Evolutionary conservation across 2,329 filamentous ascomycete genomes (phyloP).

Genomic region (Clarireedia monteithiana): DNA sequence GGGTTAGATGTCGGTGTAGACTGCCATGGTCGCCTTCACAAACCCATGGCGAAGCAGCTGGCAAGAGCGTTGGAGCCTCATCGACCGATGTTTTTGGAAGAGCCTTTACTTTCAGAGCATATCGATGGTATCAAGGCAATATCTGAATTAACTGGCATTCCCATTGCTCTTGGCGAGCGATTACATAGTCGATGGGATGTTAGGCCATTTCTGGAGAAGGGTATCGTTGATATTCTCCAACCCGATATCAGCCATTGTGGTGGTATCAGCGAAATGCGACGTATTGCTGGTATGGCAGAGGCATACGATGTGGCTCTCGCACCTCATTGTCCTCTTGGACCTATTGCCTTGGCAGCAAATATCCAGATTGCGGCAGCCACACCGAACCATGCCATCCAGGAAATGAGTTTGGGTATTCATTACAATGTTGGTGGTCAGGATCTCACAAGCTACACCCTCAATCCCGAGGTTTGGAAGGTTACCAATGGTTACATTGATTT

Average conservation of each 20-base stretch:
- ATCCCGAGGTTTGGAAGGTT: slow-evolving; percentile 58
- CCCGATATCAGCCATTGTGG: slow-evolving; percentile 66
- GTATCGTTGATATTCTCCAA: slow-evolving; percentile 63
- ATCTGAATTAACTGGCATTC: slow-evolving; percentile 46
- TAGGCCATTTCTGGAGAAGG: slow-evolving; percentile 61
- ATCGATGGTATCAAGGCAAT: slow-evolving; percentile 49
- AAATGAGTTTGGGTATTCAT: slow-evolving; percentile 75
- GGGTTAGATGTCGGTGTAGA: slow-evolving; percentile 69
- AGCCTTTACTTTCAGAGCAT: slow-evolving; percentile 64
- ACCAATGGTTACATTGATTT: slow-evolving; percentile 57
- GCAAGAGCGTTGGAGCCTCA: slow-evolving; percentile 59
- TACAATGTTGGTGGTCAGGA: slow-evolving; percentile 64
- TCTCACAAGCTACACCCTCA: slow-evolving; percentile 57
- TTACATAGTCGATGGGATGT: slow-evolving; percentile 68
- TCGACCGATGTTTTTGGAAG: slow-evolving; percentile 67
- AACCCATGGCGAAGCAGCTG: slow-evolving; percentile 75
- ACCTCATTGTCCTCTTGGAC: slow-evolving; percentile 66
- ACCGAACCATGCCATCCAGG: slow-evolving; percentile 64
- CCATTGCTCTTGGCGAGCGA: slow-evolving; percentile 66
- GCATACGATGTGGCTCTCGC: slow-evolving; percentile 67
- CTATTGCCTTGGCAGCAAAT: slow-evolving; percentile 63
- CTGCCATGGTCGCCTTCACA: slow-evolving; percentile 71
- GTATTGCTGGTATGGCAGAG: slow-evolving; percentile 65
- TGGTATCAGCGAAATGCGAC: slow-evolving; percentile 62
- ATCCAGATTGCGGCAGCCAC: slow-evolving; percentile 56